Evolutionary conservation across 352 stramenopile species (phyloP).

Genomic region (Poterioochromonas sp.): DNA sequence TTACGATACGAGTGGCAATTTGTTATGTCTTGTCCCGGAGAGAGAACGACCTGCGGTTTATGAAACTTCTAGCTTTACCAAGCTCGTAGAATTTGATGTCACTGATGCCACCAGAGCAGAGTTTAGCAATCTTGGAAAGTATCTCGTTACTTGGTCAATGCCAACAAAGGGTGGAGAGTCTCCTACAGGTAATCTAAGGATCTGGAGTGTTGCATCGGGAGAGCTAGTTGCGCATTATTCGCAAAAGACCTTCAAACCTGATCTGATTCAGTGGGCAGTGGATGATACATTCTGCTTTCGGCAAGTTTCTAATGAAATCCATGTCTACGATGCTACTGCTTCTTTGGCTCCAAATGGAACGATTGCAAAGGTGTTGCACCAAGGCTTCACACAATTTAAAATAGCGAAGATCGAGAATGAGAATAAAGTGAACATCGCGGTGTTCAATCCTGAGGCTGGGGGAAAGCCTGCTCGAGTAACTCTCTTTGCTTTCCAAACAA

Average conservation of each 20-base stretch:
- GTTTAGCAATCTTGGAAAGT: conserved; percentile 50
- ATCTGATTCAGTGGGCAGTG: conserved; percentile 52
- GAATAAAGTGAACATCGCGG: conserved; percentile 39
- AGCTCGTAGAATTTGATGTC: not conserved
- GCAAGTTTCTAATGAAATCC: conserved; percentile 53
- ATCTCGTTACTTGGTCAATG: conserved; percentile 55
- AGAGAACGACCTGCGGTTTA: not conserved
- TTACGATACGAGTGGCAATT: not conserved
- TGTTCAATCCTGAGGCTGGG: not conserved
- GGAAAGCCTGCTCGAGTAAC: conserved; percentile 48
- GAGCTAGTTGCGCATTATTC: conserved; percentile 46
- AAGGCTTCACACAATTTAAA: conserved; percentile 43
- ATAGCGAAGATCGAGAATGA: conserved; percentile 44
- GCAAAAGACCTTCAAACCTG: conserved; percentile 47
- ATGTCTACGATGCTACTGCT: conserved; percentile 46
- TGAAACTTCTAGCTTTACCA: not conserved
- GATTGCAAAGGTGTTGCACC: conserved; percentile 13
- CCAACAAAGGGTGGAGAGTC: conserved; percentile 38
- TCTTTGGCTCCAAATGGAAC: conserved; percentile 38
- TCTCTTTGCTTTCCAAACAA: conserved; percentile 41
- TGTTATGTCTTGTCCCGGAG: not conserved
- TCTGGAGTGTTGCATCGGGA: conserved; percentile 46
- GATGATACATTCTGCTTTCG: conserved; percentile 55
- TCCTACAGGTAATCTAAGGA: conserved; percentile 49
- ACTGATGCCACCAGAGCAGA: not conserved